phyloP scores from a whole-genome alignment of 148 eudicot genomes.

The Rhododendron molle region DNA sequence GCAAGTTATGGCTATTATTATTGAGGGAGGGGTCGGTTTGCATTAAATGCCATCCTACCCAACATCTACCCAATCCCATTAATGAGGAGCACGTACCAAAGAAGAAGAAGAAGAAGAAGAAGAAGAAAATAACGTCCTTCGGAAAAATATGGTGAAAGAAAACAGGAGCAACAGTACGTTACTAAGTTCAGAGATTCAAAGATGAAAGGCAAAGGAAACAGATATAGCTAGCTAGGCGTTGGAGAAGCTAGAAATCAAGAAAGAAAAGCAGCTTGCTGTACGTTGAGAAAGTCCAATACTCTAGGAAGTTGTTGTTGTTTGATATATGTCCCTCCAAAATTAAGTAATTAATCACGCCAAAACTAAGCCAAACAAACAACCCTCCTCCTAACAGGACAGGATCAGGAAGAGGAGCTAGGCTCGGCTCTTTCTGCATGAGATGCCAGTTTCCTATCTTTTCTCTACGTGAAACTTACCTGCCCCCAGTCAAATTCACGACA shows the following conservation, averaged over 20 bases:
- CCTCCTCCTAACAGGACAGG: background rate
- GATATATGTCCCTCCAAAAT: background rate
- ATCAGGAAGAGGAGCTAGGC: background rate
- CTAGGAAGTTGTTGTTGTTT: background rate
- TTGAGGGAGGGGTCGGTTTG: background rate
- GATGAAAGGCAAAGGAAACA: background rate
- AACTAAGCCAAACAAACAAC: background rate
- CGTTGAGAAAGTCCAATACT: background rate
- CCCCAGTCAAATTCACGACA: slow-evolving; percentile 11
- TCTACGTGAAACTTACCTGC: background rate
- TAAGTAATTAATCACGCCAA: slow-evolving; percentile 4
- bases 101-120: background rate
- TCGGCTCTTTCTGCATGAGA: slow-evolving; percentile 12
- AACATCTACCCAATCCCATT: background rate
- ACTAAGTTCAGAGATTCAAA: background rate
- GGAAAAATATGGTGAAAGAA: background rate
- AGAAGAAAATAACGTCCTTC: background rate
- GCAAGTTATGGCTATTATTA: background rate
- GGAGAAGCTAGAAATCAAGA: background rate
- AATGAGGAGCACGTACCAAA: background rate
- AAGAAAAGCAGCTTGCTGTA: background rate
- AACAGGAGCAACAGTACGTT: background rate
- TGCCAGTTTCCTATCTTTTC: background rate
- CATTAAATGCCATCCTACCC: background rate
- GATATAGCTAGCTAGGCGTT: background rate